Conservation (phyloP, 805 yeast genomes). For the Pichia sporocuriosa region DNA sequence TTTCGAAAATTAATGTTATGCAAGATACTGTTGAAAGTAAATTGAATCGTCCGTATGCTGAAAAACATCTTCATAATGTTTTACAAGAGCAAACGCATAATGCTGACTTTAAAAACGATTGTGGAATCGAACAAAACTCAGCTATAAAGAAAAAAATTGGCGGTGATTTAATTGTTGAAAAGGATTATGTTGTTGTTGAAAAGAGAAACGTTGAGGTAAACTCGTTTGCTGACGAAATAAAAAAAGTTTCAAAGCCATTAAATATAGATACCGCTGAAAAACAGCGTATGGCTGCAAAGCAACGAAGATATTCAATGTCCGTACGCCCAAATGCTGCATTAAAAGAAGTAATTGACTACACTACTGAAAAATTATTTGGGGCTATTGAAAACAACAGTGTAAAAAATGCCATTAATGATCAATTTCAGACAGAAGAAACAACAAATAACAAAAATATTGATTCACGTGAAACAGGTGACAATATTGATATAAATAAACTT, state of each 20-base stretch:
- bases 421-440: too few species aligned
- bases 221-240: constrained; percentile 88
- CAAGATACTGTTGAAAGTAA: constrained; percentile 2
- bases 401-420: background rate
- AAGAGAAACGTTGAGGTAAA: constrained; percentile 93
- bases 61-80: constrained; percentile 8
- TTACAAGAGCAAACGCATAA: constrained; percentile 9
- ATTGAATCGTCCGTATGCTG: background rate
- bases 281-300: constrained; percentile 27
- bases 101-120: too few species aligned
- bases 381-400: constrained; percentile 1
- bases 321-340: constrained; percentile 79
- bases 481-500: background rate
- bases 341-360: constrained; percentile 79
- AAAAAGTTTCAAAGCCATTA: constrained; percentile 32
- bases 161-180: constrained; percentile 41
- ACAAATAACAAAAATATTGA: background rate
- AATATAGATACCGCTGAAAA: constrained; percentile 35
- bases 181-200: constrained; percentile 91
- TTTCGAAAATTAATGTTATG: background rate
- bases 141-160: background rate
- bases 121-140: background rate
- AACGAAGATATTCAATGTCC: constrained; percentile 7
- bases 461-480: too few species aligned
- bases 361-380: constrained; percentile 84